These are phyloP conservation scores for Candida xiaguanensis DNA, from an alignment of 805 yeast species.

Conservation along the genomic window DNA sequence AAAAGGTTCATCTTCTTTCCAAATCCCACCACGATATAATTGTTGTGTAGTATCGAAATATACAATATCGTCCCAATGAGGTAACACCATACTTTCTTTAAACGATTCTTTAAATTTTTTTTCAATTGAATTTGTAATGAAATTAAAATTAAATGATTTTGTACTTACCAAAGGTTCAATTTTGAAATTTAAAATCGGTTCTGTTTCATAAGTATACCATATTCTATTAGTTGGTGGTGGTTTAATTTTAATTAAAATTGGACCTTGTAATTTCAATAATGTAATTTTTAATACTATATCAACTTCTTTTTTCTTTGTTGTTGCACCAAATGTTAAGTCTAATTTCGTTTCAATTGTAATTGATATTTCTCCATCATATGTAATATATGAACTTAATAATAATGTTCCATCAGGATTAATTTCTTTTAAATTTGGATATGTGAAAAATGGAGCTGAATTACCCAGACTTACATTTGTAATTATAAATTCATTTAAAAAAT, in stretches of 20 bases:
- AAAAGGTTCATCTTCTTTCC: conserved; percentile 47
- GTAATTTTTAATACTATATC: conserved; percentile 69
- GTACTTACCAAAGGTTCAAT: conserved; percentile 92
- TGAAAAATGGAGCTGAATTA: conserved; percentile 71
- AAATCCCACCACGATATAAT: conserved; percentile 86
- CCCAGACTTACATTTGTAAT: conserved; percentile 76
- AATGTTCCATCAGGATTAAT: conserved; percentile 79
- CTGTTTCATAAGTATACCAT: conserved; percentile 84
- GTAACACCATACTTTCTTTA: conserved; percentile 74
- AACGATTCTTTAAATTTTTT: conserved; percentile 76
- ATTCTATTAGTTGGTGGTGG: conserved; percentile 88
- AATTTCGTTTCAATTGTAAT: conserved; percentile 79
- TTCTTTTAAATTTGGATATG: conserved; percentile 65
- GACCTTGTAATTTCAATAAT: conserved; percentile 68
- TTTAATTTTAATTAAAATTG: conserved; percentile 63
- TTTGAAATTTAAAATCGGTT: conserved; percentile 70
- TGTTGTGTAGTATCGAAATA: conserved; percentile 65
- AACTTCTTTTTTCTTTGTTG: conserved; percentile 73
- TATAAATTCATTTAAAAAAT: conserved; percentile 78
- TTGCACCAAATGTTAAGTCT: conserved; percentile 67
- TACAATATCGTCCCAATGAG: conserved; percentile 84
- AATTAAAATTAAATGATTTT: conserved; percentile 69
- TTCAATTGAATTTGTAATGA: conserved; percentile 77
- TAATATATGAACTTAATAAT: conserved; percentile 54
- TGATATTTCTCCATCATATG: conserved; percentile 73